Evolutionary conservation across 2,329 filamentous ascomycete genomes (phyloP), one percentile per base, ranked within the genome.

Genomic region (Phoma herbarum): DNA sequence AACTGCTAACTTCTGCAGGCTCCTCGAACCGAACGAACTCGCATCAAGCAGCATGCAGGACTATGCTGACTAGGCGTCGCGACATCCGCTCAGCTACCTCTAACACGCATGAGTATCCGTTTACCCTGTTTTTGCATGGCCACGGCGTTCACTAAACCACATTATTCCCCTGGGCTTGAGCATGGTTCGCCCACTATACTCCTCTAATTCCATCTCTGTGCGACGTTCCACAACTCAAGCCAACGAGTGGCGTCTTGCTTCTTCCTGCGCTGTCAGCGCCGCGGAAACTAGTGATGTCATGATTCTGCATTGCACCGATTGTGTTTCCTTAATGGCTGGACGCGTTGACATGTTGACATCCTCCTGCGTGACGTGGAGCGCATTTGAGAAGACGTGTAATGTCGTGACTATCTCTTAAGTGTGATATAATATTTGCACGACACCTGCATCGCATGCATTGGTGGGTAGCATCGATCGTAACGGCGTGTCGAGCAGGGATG

Each of bases 1-100:
- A 44, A 7, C 12, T 35, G 28, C 68, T 75, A 39, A 75, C 59
- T 39, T n/a, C 25, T 41, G 18, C 45, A 77, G 74, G 44, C 68
- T 77, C 22, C 65, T 75, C 16, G 75, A 77, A 62, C 72, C 73
- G 8, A 75, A 70, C 41, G 75, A 77, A 59, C 70, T 76, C 52
- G 58, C 66, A 31, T 65, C 69, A 33, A 71, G 70, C 51, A 66
- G 58, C 22, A 71, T 72, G 18, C 71, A 74, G 51, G 73, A 75
- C 33, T 51, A 74, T 14, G 62, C 66, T 4, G 72, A 74, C 39
- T 75, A 73, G 61, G 23, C 16, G 14, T 58, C 33, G 25, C 48
- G 47, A 52, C 16, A 26, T 20, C 22, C n/a, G 10, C 33, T 22
- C 42, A 31, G 44, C 20, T 42, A 33, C 41, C 60, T 28, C 37